Evolutionary conservation across 768 basidiomycete species (phyloP), one percentile per base, ranked within the genome.

Genomic region (Multifurca ochricompacta): DNA sequence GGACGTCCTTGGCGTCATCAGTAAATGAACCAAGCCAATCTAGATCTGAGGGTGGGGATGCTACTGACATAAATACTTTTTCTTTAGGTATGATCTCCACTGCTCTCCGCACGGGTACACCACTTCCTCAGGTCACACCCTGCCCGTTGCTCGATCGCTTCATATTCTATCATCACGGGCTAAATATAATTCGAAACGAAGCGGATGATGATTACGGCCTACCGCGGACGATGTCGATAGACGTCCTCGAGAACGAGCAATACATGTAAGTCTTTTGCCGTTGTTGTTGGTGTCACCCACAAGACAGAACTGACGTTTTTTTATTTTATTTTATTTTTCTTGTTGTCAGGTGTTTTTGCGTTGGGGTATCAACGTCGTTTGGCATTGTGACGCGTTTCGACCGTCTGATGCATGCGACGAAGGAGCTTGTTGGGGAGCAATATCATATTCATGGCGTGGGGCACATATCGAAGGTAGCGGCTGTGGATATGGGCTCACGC

Each of bases 61-160:
- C 21, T 13, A 27, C 48, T 31, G 25, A 28, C 40, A 40, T 42
- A 7, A 18, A 18, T 7, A 23, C 30, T 25, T 46, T 47, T 7
- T 9, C 7, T 18, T 16, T 30, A 89, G 87, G 78, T 30, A 79
- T 94, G 77, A 81, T 89, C 51, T 84, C 89, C 0, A 83, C 82
- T 0, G 77, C 88, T 7, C 70, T 94, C 16, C 77, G 84, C 14
- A 83, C 84, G 0, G 90, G 87, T 3, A 72, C 71, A 6, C 81
- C 91, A 0, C 71, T 94, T 3, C 91, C 91, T 0, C 91, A 93
- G 63, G 87, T 93, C 50, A 92, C 90, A 2, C 90, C 91, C 0
- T 86, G 83, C 61, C 90, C 81, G 2, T 70, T 78, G 8, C 64
- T 77, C 4, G 68, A 75, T 48, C 72, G 77, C 1, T 79, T 76